Evolutionary conservation across 164 flowering plant species (phyloP), one percentile per base, ranked within the genome.

Genomic region (Chimonanthus praecox): DNA sequence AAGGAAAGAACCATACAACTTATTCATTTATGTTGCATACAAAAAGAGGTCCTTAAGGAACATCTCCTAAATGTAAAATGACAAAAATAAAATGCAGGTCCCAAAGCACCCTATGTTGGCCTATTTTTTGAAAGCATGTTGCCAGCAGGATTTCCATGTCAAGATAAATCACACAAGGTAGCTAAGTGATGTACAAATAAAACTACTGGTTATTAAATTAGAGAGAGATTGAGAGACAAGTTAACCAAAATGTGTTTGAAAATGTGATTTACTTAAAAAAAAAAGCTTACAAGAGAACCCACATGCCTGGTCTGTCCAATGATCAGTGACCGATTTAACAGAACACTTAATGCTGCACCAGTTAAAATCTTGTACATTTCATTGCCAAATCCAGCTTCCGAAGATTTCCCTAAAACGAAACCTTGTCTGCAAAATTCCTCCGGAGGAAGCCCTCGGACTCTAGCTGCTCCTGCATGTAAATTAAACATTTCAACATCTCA

Each of bases 281-380:
- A 58, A 47, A 11, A 76, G 94, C 86, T 83, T 84, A 86, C 84
- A 89, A 85, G 83, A 87, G 88, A 86, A 93, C 8, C 94, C 98
- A 87, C 87, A 86, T 92, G 98, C 99, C 98, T 95, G 94, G 95
- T 90, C 87, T 95, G 97, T 78, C 98, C 97, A 79, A 95, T 88
- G 80, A 95, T 93, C 82, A 95, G 78, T 58, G 99, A 95, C 64
- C 98, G 96, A 76, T 93, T 92, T 78, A 93, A 76, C 87, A 95
- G 85, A 67, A 95, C 77, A 76, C 98, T 95, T 81, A 93, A 78
- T 48, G 97, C 92, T 58, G 94, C 94, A 72, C 83, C 96, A 75
- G 87, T 90, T 61, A 95, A 78, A 61, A 93, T 84, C 90, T 93
- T 95, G 88, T 95, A 95, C 96, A 95, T 90, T 82, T 95, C 99